Evolutionary conservation across 1,139 yeast genomes (phyloP).

Genomic region (Debaryomyces fabryi): DNA sequence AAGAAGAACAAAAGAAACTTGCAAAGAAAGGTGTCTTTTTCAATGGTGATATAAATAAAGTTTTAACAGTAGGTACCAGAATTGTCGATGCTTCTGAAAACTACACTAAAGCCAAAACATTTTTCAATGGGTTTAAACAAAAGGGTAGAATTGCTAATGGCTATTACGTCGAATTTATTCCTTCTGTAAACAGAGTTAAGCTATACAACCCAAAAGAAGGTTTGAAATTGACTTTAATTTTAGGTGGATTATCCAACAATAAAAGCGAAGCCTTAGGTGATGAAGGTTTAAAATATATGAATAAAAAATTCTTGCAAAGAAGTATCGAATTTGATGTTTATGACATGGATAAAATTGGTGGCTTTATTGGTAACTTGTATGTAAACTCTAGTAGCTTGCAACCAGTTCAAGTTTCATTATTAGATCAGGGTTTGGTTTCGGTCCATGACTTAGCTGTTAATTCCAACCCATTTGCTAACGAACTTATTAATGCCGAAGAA

Average conservation of each 20-base stretch:
- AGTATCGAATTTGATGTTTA: conserved; percentile 71
- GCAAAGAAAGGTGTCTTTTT: conserved; percentile 63
- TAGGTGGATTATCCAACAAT: conserved; percentile 70
- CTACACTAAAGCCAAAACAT: conserved; percentile 71
- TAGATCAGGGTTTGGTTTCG: conserved; percentile 65
- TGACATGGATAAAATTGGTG: conserved; percentile 77
- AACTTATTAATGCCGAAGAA: conserved; percentile 63
- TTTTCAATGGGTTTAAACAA: conserved; percentile 68
- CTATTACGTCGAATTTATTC: conserved; percentile 68
- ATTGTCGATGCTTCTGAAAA: conserved; percentile 81
- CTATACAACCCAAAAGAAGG: conserved; percentile 74
- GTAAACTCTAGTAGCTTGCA: conserved; percentile 47
- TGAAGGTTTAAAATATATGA: conserved; percentile 58
- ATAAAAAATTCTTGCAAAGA: conserved; percentile 65
- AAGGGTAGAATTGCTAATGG: conserved; percentile 64
- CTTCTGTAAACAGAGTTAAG: conserved; percentile 68
- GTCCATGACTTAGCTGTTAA: conserved; percentile 68
- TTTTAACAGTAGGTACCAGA: conserved; percentile 55
- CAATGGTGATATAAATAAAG: conserved; percentile 50
- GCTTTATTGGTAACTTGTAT: conserved; percentile 74
- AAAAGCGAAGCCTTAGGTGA: conserved; percentile 49
- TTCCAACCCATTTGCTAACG: conserved; percentile 56
- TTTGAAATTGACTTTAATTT: conserved; percentile 65
- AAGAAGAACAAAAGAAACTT: conserved; percentile 56
- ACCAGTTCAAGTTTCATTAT: conserved; percentile 65